Evolutionary conservation across 768 basidiomycete species (phyloP).

Genomic region (Mrakia blollopis): DNA sequence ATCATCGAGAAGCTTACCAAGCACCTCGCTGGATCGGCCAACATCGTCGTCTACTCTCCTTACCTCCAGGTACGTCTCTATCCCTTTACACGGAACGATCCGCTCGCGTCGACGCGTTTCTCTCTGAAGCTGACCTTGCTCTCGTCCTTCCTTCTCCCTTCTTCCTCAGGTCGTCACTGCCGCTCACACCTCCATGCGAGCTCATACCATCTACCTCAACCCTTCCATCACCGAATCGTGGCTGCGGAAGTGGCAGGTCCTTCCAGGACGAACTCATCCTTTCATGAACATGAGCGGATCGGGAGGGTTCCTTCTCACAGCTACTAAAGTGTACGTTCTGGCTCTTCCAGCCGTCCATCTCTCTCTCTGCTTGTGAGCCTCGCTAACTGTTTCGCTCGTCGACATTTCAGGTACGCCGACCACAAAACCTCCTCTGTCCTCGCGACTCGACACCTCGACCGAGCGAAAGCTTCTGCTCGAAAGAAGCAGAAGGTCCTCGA

Average conservation of each 20-base stretch:
- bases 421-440: conserved; percentile 29
- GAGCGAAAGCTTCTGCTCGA: conserved; percentile 15
- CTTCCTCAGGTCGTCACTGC: conserved; percentile 63
- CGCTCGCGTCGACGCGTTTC: not conserved
- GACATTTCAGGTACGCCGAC: conserved; percentile 9
- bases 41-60: conserved; percentile 80
- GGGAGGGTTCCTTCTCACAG: conserved; percentile 79
- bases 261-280: conserved; percentile 96
- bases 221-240: conserved; percentile 79
- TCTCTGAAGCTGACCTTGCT: not conserved
- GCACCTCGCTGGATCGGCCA: conserved; percentile 77
- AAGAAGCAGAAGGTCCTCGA: conserved; percentile 25
- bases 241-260: conserved; percentile 75
- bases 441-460: conserved; percentile 21
- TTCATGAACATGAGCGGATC: conserved; percentile 84
- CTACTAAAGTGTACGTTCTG: conserved; percentile 80
- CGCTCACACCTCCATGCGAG: conserved; percentile 65
- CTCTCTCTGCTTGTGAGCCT: not conserved
- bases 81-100: not conserved
- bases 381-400: not conserved
- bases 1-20: conserved; percentile 67
- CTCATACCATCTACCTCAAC: conserved; percentile 62
- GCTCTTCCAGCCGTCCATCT: not conserved
- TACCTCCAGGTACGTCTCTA: conserved; percentile 58
- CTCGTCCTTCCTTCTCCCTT: no score